Evolutionary conservation across 73 alveolate genomes (phyloP).

Genomic region (Paramecium biaurelia): DNA sequence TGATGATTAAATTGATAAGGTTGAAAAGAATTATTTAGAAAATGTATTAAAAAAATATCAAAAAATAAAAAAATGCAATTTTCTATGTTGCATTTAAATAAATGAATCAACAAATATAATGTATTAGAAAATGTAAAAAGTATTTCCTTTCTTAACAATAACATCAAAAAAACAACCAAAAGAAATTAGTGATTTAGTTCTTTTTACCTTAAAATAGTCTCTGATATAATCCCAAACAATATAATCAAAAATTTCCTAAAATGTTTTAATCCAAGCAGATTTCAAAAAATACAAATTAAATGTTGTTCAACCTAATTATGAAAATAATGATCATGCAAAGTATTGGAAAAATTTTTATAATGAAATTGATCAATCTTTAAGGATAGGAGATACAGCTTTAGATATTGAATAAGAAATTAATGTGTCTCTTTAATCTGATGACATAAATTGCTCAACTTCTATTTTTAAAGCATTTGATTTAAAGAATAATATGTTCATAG

Average conservation of each 20-base stretch:
- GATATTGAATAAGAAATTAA: background rate
- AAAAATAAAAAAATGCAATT: background rate
- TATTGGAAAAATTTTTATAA: background rate
- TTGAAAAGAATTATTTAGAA: slow-evolving; percentile 6
- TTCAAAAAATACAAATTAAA: background rate
- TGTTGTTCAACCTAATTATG: no score
- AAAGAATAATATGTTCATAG: background rate
- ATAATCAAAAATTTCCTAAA: no score
- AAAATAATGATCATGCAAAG: background rate
- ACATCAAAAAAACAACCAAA: background rate
- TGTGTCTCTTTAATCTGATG: background rate
- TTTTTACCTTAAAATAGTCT: background rate
- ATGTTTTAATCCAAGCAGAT: background rate
- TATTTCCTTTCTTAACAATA: background rate
- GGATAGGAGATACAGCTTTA: background rate
- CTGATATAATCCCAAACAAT: background rate
- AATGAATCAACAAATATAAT: background rate
- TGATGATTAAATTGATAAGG: background rate
- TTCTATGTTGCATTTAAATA: background rate
- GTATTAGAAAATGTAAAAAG: background rate
- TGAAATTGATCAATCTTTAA: no score
- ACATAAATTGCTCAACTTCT: background rate
- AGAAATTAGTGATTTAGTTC: background rate
- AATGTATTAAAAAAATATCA: background rate
- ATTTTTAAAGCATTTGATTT: slow-evolving; percentile 34